These are phyloP conservation scores for Verticillium dahliae DNA, from an alignment of 2,329 filamentous ascomycete genomes.

Conservation along the genomic window DNA sequence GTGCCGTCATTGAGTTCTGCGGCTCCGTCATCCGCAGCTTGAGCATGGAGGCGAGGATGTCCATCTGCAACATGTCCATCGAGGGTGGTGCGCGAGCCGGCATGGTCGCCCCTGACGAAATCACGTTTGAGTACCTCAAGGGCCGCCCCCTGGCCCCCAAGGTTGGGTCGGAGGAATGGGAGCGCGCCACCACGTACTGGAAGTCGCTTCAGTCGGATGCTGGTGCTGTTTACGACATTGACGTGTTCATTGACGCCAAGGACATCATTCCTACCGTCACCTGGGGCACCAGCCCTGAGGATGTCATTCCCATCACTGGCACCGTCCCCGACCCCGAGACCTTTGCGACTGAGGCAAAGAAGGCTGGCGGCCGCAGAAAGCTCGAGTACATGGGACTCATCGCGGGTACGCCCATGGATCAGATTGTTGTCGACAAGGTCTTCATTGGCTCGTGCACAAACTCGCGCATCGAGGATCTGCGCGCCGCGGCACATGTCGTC, in stretches of 20 bases:
- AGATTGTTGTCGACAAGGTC: conserved; percentile 89
- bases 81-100: conserved; percentile 92
- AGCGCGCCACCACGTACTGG: conserved; percentile 85
- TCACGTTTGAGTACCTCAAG: conserved; percentile 92
- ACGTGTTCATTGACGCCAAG: conserved; percentile 84
- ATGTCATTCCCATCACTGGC: conserved; percentile 90
- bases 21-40: conserved; percentile 84
- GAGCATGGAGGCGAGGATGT: conserved; percentile 98
- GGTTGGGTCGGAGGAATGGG: conserved; percentile 79
- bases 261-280: conserved; percentile 91
- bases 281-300: conserved; percentile 95
- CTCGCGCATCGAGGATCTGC: conserved; percentile 89
- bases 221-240: conserved; percentile 83
- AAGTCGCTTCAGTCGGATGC: conserved; percentile 75
- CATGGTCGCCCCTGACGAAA: conserved; percentile 94
- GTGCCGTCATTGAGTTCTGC: conserved; percentile 94
- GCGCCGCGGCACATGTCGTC: conserved; percentile 78
- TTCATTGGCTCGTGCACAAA: conserved; percentile 99
- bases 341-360: conserved; percentile 74
- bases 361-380: conserved; percentile 70
- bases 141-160: conserved; percentile 83
- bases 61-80: conserved; percentile 99
- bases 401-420: conserved; percentile 81
- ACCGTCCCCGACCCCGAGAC: conserved; percentile 85
- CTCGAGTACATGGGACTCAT: conserved; percentile 95